Evolutionary conservation across 2,329 filamentous ascomycete genomes (phyloP), one percentile per base, ranked within the genome.

Genomic region (Orbilia javanica): DNA sequence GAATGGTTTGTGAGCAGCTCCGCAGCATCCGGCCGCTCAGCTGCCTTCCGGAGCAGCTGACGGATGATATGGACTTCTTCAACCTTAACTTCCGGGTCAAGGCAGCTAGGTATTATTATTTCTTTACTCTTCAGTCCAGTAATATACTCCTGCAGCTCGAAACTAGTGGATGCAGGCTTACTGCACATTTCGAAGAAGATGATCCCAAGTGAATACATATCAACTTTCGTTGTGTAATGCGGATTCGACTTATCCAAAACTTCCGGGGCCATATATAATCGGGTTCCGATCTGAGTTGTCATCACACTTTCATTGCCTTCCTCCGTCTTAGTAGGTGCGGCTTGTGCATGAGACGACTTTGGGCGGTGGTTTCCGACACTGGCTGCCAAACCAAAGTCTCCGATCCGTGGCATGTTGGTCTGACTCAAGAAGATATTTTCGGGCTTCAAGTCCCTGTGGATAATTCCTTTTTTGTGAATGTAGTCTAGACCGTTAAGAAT

Each of bases 111-210:
- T 39, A 77, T 77, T 11, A 60, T 46, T 29, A 77, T 77, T 20
- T 71, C 60, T 53, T 71, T 63, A 31, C 73, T 71, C 20, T 71
- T 70, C 27, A 77, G 34, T 31, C 57, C 73, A 20, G 48, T 77
- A 55, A 77, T 71, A 36, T 77, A 66, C 27, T 89, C 89, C 10
- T 86, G 80, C 83, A 90, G 86, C 0, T 89, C 87, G 36, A 86
- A 84, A 80, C 90, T 94, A 66, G 73, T 77, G 39, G 29, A 63
- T 66, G 73, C 66, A 1, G 73, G 73, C 25, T 71, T 70, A 62
- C 48, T 77, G 82, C 92, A 96, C 96, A 99, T 99, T 84, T 99
- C 96, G 81, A 97, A 98, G 85, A 99, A 97, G 72, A 99, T 98
- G 79, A 99, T 92, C 0, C 96, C 96, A 48, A 99, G 87, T 0